These are phyloP conservation scores for Sporothrix phasma DNA, from an alignment of 2,329 filamentous ascomycete genomes.

Conservation along the genomic window DNA sequence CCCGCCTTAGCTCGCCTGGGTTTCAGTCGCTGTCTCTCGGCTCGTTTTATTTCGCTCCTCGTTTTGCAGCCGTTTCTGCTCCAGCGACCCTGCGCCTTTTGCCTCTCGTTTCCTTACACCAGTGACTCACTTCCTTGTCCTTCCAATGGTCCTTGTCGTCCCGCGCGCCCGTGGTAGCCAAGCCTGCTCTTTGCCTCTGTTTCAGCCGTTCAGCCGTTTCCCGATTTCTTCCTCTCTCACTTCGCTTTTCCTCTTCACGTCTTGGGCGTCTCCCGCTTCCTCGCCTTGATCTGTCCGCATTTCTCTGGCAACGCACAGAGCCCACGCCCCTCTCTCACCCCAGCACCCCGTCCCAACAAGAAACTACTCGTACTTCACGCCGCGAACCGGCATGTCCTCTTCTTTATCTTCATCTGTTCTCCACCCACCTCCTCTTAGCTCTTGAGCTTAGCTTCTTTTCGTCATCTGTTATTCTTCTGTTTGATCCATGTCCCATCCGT, in stretches of 20 bases:
- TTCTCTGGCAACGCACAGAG: background rate
- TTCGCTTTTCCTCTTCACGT: background rate
- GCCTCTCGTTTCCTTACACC: background rate
- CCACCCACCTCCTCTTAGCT: background rate
- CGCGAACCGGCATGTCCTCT: background rate
- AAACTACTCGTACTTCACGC: conserved; percentile 6
- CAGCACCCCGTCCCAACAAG: background rate
- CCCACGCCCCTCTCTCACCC: background rate
- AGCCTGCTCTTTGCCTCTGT: background rate
- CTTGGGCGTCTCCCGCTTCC: background rate
- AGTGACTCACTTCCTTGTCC: conserved; percentile 2
- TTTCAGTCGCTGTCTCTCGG: background rate
- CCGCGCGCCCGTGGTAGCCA: background rate
- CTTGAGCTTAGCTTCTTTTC: background rate
- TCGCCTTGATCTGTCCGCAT: background rate
- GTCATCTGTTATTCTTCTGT: background rate
- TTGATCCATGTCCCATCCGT: background rate
- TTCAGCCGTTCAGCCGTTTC: background rate
- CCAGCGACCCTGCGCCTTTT: background rate
- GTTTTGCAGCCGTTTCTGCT: background rate
- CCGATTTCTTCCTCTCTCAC: background rate
- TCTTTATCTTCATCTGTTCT: background rate
- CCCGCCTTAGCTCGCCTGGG: background rate
- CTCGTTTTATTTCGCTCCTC: background rate
- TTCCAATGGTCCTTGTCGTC: background rate